Evolutionary conservation across 345 rosid species (phyloP), one percentile per base, ranked within the genome.

Genomic region (Gossypium thurberi): DNA sequence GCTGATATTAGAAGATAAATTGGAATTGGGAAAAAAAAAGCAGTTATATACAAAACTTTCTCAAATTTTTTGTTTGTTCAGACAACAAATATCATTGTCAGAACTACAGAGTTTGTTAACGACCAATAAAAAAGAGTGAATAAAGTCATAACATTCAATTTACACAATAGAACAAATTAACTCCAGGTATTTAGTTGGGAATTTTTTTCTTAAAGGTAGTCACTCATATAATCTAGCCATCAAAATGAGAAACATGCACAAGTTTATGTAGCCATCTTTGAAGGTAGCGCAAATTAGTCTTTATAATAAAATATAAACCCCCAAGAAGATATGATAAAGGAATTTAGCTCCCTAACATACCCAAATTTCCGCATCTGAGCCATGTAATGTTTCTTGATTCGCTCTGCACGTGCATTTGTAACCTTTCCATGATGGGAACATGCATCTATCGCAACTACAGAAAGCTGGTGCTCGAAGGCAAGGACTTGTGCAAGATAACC

Each of bases 361-460:
- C 86, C 88, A 82, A 71, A 80, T 87, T 86, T 89, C 59, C 85
- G 91, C 81, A 80, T 83, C 78, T 90, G 95, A 71, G 91, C 87
- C 53, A 81, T 83, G 79, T 85, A 90, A 77, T 91, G 87, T 80
- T 91, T 91, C 83, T 80, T 91, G 63, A 94, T 91, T 47, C 95
- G 90, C 79, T 85, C 86, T 52, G 97, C 94, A 25, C 98, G 94
- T 65, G 94, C 84, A 81, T 87, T 82, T 61, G 92, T 89, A 64
- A 94, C 85, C 46, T 75, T 87, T 74, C 97, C 97, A 79, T 89
- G 97, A 83, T 90, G 97, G 83, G 93, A 80, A 78, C 82, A 87
- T 28, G 98, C 90, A 87, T 94, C 98, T 62, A 94, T 85, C 0
- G 98, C 97, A 69, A 90, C 85, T 71, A 91, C 97, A 18, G 93